phyloP scores from a whole-genome alignment of 352 stramenopile genomes.

The Pythium brassicae region DNA sequence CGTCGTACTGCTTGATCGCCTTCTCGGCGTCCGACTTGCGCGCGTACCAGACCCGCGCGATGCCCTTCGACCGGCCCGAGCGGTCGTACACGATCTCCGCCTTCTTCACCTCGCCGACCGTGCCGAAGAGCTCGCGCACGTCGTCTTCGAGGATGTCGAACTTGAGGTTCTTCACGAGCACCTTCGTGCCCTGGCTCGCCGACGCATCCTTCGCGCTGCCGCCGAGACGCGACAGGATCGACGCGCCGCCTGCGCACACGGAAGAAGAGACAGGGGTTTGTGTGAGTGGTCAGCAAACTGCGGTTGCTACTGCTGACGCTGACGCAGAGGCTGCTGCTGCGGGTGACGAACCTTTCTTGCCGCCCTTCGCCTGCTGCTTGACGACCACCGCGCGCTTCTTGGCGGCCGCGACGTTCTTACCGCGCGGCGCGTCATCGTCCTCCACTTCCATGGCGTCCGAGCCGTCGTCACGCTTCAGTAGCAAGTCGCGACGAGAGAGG shows the following conservation, averaged over 20 bases:
- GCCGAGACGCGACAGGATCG: conserved; percentile 69
- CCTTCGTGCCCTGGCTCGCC: conserved; percentile 49
- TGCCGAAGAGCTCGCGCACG: conserved; percentile 74
- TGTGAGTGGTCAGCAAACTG: too few relatives aligned
- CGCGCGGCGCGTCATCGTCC: conserved; percentile 22
- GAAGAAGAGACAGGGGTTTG: conserved; percentile 12
- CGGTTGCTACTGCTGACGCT: too few relatives aligned
- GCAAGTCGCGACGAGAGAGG: background rate
- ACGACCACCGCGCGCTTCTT: conserved; percentile 57
- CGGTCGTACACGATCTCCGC: conserved; percentile 81
- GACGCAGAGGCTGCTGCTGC: too few relatives aligned
- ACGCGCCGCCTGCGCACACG: conserved; percentile 11
- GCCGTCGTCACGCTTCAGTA: conserved; percentile 23
- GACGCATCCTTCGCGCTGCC: conserved; percentile 29
- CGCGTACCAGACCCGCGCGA: conserved; percentile 73
- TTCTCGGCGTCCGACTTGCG: conserved; percentile 67
- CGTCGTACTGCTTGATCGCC: conserved; percentile 81
- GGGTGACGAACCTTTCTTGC: conserved; percentile 59
- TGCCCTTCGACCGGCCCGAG: conserved; percentile 76
- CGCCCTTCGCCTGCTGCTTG: conserved; percentile 34
- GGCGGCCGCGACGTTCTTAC: conserved; percentile 20
- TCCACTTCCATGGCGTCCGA: conserved; percentile 60
- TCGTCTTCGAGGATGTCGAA: conserved; percentile 83
- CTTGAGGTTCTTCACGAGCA: conserved; percentile 82
- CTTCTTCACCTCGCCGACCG: conserved; percentile 71